phyloP scores from a whole-genome alignment of 306 rosid species.

The Crataegus laevigata region DNA sequence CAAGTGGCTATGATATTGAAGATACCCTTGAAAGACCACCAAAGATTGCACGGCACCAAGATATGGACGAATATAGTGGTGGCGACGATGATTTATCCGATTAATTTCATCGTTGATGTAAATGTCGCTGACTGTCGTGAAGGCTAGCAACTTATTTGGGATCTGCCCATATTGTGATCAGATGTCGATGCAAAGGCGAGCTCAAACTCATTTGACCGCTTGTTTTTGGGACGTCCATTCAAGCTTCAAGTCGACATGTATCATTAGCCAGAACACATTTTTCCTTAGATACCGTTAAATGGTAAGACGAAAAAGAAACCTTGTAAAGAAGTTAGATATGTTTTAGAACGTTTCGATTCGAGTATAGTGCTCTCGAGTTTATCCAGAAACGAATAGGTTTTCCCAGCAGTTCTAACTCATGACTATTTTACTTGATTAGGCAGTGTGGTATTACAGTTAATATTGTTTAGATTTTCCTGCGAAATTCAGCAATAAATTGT shows the following conservation, averaged over 20 bases:
- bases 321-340: constrained; percentile 28
- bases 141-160: constrained; percentile 1
- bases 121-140: constrained; percentile 19
- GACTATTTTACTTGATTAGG: background rate
- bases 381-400: background rate
- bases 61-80: constrained; percentile 69
- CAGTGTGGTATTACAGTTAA: background rate
- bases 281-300: constrained; percentile 17
- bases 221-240: background rate
- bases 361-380: background rate
- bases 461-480: background rate
- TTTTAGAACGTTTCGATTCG: background rate
- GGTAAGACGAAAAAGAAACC: constrained; percentile 12
- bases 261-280: constrained; percentile 16
- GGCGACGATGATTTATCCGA: constrained; percentile 87
- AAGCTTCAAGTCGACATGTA: background rate
- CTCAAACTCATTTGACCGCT: constrained; percentile 5
- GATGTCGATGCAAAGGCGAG: constrained; percentile 17
- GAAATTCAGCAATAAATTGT: background rate
- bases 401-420: background rate
- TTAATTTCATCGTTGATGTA: constrained; percentile 27
- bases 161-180: background rate
- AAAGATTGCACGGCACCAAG: constrained; percentile 44
- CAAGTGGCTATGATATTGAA: constrained; percentile 52
- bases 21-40: constrained; percentile 57